Evolutionary conservation across 805 yeast species (phyloP), one percentile per base, ranked within the genome.

Genomic region (Ogataea ramenticola): DNA sequence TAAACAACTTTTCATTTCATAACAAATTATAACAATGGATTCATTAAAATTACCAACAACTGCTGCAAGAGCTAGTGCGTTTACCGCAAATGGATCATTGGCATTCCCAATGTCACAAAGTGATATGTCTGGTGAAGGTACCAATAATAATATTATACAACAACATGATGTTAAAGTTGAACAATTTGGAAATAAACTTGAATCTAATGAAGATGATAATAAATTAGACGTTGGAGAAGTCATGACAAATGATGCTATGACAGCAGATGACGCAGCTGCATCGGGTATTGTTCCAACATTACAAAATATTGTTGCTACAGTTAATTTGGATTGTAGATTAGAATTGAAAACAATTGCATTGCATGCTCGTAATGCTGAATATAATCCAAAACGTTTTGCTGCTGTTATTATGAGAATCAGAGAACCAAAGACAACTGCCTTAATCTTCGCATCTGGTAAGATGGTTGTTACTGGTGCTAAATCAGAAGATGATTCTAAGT

Each of bases 381-480:
- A 93, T 68, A 93, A 93, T 58, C 99, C 99, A 42, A 88, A 86
- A 59, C 95, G 99, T 72, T 93, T 93, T 71, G 99, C 99, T 14
- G 99, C 99, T 46, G 99, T 93, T 41, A 93, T 93, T 55, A 93
- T 93, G 99, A 86, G 99, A 75, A 93, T 93, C 55, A 80, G 99
- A 67, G 99, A 93, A 64, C 99, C 99, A 16, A 93, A 93, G 65
- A 93, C 99, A 1, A 93, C 99, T 2, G 98, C 99, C 0, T 74
- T 93, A 54, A 93, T 93, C 52, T 93, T 93, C 65, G 99, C 99
- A 1, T 89, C 97, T 2, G 99, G 99, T 58, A 93, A 93, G 66
- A 93, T 93, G 99, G 99, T 93, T 54, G 99, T 93, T 15, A 93
- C 98, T 27, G 99, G 99, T 77, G 99, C 99, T 21, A 93, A 93